phyloP scores from a whole-genome alignment of 2,329 filamentous ascomycete species.

The Xylariaceae sp. region DNA sequence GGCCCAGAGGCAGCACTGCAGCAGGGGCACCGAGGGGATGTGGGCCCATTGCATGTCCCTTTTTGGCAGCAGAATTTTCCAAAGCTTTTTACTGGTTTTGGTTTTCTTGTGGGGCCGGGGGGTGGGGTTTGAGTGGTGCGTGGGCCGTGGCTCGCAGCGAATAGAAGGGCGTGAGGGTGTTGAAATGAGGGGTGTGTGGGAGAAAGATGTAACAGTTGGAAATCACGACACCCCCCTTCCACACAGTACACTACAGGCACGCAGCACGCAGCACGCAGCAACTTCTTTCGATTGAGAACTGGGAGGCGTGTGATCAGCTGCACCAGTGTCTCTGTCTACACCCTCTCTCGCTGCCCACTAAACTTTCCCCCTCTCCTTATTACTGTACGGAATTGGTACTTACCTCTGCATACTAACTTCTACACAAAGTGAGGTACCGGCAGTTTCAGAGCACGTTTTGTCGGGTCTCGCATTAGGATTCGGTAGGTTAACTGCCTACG shows the following conservation, averaged over 20 bases:
- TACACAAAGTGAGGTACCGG: not conserved
- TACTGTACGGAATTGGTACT: not conserved
- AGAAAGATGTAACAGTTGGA: conserved; percentile 18
- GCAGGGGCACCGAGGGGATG: conserved; percentile 8
- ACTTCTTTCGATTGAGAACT: not conserved
- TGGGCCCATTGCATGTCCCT: conserved; percentile 11
- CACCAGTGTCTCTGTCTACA: conserved; percentile 14
- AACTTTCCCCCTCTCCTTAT: not conserved
- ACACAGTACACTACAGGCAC: not conserved
- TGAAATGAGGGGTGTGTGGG: conserved; percentile 12
- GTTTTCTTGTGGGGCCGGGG: not conserved
- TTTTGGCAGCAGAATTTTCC: conserved; percentile 19
- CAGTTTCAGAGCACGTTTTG: not conserved
- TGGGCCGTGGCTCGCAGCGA: not conserved
- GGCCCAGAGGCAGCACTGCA: conserved; percentile 19
- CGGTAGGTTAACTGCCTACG: no score
- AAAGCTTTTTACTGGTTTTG: not conserved
- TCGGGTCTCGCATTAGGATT: conserved; percentile 1
- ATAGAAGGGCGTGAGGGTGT: conserved; percentile 2
- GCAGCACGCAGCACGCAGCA: no score
- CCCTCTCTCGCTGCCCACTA: conserved; percentile 1
- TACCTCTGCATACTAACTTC: not conserved
- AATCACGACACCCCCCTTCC: conserved; percentile 22
- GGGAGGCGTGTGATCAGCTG: conserved; percentile 20
- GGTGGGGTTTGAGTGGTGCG: conserved; percentile 3